Conservation (phyloP, 371 early-diverging fungal species). For the Mortierella polycephala region DNA sequence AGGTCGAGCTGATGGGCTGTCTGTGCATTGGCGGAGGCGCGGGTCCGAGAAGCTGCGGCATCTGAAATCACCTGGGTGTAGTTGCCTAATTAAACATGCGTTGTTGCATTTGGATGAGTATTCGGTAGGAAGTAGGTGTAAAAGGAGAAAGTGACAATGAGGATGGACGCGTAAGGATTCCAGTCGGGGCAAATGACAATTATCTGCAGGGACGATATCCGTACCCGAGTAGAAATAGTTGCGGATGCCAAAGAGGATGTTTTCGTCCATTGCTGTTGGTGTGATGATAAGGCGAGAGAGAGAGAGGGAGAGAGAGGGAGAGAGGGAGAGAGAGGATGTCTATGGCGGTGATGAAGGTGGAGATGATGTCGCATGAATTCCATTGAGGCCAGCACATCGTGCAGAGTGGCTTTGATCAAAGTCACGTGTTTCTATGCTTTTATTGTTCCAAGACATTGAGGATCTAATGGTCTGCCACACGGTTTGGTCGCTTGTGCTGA, state of each 20-base stretch:
- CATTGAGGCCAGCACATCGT: no score
- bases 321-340: slow-evolving; percentile 1
- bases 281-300: background rate
- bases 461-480: no score
- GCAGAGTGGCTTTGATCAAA: no score
- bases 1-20: slow-evolving; percentile 47
- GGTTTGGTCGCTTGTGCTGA: no score
- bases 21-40: slow-evolving; percentile 20
- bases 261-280: slow-evolving; percentile 44
- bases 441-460: no score
- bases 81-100: slow-evolving; percentile 28
- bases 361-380: background rate
- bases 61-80: slow-evolving; percentile 47
- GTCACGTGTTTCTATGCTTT: no score
- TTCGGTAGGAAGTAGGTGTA: background rate
- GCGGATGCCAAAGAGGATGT: slow-evolving; percentile 46
- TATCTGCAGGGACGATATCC: slow-evolving; percentile 3
- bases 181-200: background rate
- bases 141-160: background rate
- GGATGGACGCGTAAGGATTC: background rate
- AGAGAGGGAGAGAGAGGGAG: slow-evolving; percentile 2
- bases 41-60: slow-evolving; percentile 25
- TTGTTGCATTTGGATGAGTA: background rate
- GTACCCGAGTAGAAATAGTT: slow-evolving; percentile 55
- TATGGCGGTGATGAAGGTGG: background rate